These are phyloP conservation scores for Pycnococcus provasolii DNA, from an alignment of 139 green algal species.

Conservation along the genomic window DNA sequence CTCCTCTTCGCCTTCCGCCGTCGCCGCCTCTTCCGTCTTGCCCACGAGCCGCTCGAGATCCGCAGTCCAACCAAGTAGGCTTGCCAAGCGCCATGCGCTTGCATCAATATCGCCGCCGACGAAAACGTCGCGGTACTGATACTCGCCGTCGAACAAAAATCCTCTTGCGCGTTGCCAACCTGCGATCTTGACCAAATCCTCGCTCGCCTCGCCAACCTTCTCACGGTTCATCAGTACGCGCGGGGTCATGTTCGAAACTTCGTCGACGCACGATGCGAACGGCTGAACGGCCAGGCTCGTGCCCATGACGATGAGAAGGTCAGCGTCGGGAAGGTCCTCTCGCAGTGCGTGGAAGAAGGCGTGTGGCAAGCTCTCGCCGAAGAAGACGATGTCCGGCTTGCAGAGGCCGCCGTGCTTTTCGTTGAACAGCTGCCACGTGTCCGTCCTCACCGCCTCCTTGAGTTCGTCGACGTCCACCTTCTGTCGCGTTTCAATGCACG, in stretches of 20 bases:
- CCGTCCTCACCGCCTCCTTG: slow-evolving; percentile 27
- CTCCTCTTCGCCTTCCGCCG: no score
- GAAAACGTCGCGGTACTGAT: no score
- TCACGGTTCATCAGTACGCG: slow-evolving; percentile 71
- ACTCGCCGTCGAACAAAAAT: no score
- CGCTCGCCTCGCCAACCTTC: slow-evolving; percentile 38
- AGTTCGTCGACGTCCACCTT: slow-evolving; percentile 38
- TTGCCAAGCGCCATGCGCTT: no score
- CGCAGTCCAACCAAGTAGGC: no score
- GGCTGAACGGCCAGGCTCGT: slow-evolving; percentile 60
- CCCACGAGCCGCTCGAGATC: no score
- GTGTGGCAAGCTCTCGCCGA: slow-evolving; percentile 62
- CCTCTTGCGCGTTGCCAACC: no score
- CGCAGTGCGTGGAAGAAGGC: slow-evolving; percentile 45
- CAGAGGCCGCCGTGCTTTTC: slow-evolving; percentile 49
- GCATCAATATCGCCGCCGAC: no score
- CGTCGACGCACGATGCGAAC: slow-evolving; percentile 43
- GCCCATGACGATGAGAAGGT: slow-evolving; percentile 78
- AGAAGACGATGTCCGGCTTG: slow-evolving; percentile 85
- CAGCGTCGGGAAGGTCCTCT: slow-evolving; percentile 37
- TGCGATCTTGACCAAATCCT: no score
- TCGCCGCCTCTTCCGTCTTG: no score
- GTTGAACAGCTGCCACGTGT: slow-evolving; percentile 23
- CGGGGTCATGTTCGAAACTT: slow-evolving; percentile 34
- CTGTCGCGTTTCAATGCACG: slow-evolving; percentile 38